Evolutionary conservation across 345 rosid species (phyloP).

Genomic region (Viola odorata): DNA sequence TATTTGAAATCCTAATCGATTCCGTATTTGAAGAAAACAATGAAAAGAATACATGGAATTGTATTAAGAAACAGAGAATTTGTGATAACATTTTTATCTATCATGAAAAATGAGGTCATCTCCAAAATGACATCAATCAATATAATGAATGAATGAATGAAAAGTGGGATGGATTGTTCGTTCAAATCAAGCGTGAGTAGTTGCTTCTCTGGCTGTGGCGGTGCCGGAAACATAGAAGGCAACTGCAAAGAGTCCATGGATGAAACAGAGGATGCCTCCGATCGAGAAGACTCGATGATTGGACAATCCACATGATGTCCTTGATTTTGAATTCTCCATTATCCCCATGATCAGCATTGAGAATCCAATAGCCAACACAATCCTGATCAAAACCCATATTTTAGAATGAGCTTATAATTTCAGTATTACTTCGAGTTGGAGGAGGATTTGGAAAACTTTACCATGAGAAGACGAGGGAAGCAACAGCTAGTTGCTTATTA

Average conservation of each 20-base stretch:
- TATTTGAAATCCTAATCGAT: no score
- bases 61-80: no score
- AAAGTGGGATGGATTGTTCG: no score
- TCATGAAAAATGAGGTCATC: no score
- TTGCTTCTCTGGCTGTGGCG: conserved; percentile 45
- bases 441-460: conserved; percentile 13
- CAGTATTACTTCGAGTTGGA: not conserved
- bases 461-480: conserved; percentile 84
- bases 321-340: conserved; percentile 56
- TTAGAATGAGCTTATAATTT: not conserved
- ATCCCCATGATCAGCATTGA: conserved; percentile 68
- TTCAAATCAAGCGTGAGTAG: not conserved
- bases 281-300: conserved; percentile 55
- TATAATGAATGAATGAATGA: no score
- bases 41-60: no score
- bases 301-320: conserved; percentile 54
- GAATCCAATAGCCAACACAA: conserved; percentile 57
- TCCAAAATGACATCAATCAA: no score
- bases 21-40: no score
- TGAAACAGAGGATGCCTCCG: conserved; percentile 80
- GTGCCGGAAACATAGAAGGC: conserved; percentile 74
- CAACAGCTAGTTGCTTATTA: conserved; percentile 67
- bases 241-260: conserved; percentile 61
- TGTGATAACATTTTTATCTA: no score
- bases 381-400: conserved; percentile 38